phyloP scores from a whole-genome alignment of 495 filamentous ascomycete genomes.

The Oidiodendron maius region DNA sequence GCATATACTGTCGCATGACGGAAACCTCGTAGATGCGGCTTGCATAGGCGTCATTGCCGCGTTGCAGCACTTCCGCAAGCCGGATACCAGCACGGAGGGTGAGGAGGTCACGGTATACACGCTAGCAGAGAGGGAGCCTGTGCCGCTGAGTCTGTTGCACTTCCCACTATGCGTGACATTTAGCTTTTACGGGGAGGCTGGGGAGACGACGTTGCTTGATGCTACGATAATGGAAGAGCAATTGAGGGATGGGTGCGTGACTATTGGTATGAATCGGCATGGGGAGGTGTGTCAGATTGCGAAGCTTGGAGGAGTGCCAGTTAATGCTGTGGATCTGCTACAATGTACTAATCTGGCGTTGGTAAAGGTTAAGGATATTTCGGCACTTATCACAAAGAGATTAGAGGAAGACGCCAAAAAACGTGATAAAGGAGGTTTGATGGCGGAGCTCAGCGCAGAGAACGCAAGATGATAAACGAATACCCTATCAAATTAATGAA shows the following conservation, averaged over 20 bases:
- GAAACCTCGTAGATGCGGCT: constrained; percentile 75
- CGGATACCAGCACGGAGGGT: constrained; percentile 78
- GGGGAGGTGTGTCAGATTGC: constrained; percentile 90
- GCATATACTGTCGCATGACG: constrained; percentile 84
- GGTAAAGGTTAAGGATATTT: constrained; percentile 74
- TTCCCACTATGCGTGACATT: constrained; percentile 84
- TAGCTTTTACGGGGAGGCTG: constrained; percentile 52
- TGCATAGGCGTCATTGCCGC: constrained; percentile 85
- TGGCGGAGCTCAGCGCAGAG: constrained; percentile 75
- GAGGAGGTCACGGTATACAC: constrained; percentile 77
- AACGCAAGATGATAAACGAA: constrained; percentile 57
- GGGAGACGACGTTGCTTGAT: constrained; percentile 56
- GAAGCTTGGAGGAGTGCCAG: constrained; percentile 75
- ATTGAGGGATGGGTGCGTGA: constrained; percentile 73
- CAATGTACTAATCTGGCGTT: constrained; percentile 63
- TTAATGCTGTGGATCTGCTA: constrained; percentile 71
- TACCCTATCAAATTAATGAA: constrained; percentile 1
- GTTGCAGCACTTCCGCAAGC: constrained; percentile 81
- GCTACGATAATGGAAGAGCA: constrained; percentile 81
- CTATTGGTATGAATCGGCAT: constrained; percentile 79
- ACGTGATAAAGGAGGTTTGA: constrained; percentile 68
- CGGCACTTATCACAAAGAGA: constrained; percentile 58
- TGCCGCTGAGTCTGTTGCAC: constrained; percentile 83
- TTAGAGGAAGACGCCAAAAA: constrained; percentile 70
- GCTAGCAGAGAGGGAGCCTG: constrained; percentile 79